Base-by-base conservation (phyloP, 139 green algal species). In the Pseudopediastrum boryanum region DNA sequence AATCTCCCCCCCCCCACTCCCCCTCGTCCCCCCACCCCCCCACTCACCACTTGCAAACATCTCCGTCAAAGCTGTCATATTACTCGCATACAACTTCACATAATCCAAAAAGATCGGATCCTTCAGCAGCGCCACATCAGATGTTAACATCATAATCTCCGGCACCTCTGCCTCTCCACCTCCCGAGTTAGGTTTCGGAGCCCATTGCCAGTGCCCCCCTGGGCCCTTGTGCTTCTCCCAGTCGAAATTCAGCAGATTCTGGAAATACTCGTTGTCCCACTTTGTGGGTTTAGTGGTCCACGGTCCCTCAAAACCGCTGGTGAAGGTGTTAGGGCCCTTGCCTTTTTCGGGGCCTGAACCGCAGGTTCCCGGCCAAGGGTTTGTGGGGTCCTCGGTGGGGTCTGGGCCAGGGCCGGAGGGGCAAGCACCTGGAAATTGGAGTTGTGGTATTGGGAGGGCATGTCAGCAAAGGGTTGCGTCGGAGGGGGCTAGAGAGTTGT, bases 251-350 rank as follows among this genome's bases (percentile, higher is more conserved):
- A 85, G 73, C 21, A 88, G 73, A 42, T 77, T 79, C 27, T 66
- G 38, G 38, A 87, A 87, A 67, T 84, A 87, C 23, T 83, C 31
- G 67, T 84, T 84, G 56, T 8, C 75, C 83, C 83, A 87, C 2
- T 68, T 2, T 5, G 70, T 85, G 31, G 84, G 84, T 8, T 3
- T 62, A 1, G 31, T 66, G 29, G 75, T 85, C 84, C 84, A 88
- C 51, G 75, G 31, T 23, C 27, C 41, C 75, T 88, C 84, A 66
- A 88, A 80, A 35, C 84, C 84, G 42, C n/a, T 65, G 25, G 84
- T 88, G 70, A 84, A 85, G 9, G 84, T 82, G 69, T 84, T 85
- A 36, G 54, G 38, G 51, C 75, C 84, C 63, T 79, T 81, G 75
- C 84, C 84, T 72, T 76, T 80, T 44, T 67, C 7, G 0, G 71